Evolutionary conservation across 2,329 filamentous ascomycete species (phyloP).

Genomic region (Sporothrix pseudoabietina): DNA sequence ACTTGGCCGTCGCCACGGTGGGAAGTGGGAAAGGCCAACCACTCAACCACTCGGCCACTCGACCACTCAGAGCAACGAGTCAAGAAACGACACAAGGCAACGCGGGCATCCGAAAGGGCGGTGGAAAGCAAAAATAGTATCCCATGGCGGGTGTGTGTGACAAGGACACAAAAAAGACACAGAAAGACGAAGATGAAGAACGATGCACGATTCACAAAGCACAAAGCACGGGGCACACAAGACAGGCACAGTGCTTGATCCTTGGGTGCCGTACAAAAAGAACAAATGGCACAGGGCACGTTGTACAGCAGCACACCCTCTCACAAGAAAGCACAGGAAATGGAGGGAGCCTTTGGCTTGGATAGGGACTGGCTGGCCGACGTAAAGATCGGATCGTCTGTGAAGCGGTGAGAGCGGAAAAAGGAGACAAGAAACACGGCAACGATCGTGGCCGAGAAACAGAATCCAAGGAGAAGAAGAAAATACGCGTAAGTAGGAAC

Average conservation of each 20-base stretch:
- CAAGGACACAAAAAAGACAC: neutral
- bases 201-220: neutral
- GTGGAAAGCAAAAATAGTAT: conserved; percentile 8
- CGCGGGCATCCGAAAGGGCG: neutral
- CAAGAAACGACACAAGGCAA: neutral
- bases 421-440: neutral
- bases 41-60: too few species aligned
- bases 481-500: neutral
- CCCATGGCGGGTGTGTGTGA: neutral
- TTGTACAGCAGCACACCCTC: conserved; percentile 11
- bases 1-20: neutral
- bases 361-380: neutral
- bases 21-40: neutral
- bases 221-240: neutral
- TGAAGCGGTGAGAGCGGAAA: neutral
- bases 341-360: neutral
- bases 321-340: neutral
- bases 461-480: neutral
- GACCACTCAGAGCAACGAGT: neutral
- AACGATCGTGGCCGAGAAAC: neutral
- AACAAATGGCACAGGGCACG: neutral
- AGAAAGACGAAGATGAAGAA: neutral
- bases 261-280: neutral
- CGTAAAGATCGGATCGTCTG: neutral
- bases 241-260: neutral